Conservation (phyloP, 306 rosid species). For the Cucurbita moschata region DNA sequence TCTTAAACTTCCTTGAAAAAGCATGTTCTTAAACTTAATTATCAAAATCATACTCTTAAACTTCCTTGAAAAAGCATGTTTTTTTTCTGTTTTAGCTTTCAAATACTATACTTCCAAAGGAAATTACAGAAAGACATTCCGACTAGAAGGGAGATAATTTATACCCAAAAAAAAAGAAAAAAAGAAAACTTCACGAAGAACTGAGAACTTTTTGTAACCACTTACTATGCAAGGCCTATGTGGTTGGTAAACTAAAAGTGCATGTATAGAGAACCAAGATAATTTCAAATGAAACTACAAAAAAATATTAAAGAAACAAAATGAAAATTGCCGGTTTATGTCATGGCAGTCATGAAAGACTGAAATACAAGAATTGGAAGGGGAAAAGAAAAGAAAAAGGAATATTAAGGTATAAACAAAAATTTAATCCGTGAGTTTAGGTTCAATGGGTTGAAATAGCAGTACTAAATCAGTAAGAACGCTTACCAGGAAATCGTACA, state of each 20-base stretch:
- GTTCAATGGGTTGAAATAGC: not conserved
- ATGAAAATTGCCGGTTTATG: not conserved
- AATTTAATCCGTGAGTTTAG: not conserved
- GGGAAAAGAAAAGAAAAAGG: not conserved
- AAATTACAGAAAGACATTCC: not conserved
- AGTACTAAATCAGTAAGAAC: not conserved
- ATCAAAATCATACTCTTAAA: no score
- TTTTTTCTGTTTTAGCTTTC: not conserved
- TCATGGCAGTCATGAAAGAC: not conserved
- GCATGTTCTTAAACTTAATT: no score
- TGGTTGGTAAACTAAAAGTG: not conserved
- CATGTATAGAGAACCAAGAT: not conserved
- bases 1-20: no score
- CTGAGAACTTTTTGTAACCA: not conserved
- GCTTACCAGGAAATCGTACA: not conserved
- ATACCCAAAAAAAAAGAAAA: not conserved
- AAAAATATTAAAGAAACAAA: no score
- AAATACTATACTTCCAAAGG: not conserved
- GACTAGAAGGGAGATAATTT: not conserved
- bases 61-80: not conserved
- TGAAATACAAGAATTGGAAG: not conserved
- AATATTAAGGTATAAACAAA: not conserved
- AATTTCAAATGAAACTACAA: not conserved
- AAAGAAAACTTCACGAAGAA: not conserved
- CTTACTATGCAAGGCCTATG: not conserved